Evolutionary conservation across 805 yeast species (phyloP).

Genomic region (Yarrowia yakushimensis): DNA sequence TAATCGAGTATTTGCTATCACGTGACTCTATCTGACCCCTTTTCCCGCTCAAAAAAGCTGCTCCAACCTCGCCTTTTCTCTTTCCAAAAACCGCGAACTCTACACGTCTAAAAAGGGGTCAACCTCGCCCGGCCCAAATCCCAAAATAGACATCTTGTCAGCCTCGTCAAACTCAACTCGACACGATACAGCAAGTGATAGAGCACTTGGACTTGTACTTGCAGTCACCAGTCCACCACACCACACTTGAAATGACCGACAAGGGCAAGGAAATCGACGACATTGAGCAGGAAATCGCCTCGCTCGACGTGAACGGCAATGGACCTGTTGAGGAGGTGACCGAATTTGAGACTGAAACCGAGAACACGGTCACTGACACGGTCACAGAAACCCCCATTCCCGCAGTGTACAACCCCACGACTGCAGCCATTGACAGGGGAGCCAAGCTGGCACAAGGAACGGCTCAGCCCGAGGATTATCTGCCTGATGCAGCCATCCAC

Average conservation of each 20-base stretch:
- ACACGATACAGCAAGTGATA: not conserved
- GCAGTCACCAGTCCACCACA: too few species aligned
- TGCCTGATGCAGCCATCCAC: not conserved
- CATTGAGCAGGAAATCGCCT: not conserved
- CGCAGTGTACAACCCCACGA: not conserved
- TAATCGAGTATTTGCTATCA: not conserved
- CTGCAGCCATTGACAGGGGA: not conserved
- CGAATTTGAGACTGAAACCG: not conserved
- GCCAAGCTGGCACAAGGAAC: slow-evolving; percentile 14
- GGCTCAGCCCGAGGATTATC: slow-evolving; percentile 5
- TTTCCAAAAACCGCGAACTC: too few species aligned
- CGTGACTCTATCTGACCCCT: too few species aligned
- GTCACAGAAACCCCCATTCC: not conserved
- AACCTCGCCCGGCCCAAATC: slow-evolving; percentile 18
- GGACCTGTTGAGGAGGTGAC: not conserved
- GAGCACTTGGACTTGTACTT: too few species aligned
- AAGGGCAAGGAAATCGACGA: not conserved
- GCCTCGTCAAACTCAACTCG: not conserved
- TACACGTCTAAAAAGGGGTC: not conserved
- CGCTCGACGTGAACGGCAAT: not conserved
- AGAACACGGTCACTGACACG: not conserved
- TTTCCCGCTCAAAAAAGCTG: not conserved
- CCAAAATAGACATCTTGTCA: not conserved
- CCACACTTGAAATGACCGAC: not conserved
- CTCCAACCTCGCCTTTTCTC: too few species aligned